These are phyloP conservation scores for Flaveria brownii DNA, from an alignment of 129 eudicot species.

Conservation along the genomic window DNA sequence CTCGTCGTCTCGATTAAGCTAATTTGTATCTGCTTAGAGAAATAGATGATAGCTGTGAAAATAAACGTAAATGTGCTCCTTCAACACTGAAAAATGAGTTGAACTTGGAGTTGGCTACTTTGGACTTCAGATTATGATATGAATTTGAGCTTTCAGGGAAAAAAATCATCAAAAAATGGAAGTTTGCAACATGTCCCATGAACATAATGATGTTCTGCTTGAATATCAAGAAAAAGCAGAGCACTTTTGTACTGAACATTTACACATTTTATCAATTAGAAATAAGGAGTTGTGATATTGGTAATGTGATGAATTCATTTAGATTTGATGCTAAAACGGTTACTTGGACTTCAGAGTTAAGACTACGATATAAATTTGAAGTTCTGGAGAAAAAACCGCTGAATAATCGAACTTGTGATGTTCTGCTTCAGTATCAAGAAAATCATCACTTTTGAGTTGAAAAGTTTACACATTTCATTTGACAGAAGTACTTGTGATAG, in stretches of 20 bases:
- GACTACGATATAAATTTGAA: not conserved
- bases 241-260: not conserved
- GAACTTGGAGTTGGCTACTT: not conserved
- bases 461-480: not conserved
- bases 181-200: not conserved
- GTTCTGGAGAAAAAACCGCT: not conserved
- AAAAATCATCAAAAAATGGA: not conserved
- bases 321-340: not conserved
- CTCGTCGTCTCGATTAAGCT: not conserved
- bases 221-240: not conserved
- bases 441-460: not conserved
- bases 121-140: not conserved
- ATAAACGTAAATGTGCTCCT: not conserved
- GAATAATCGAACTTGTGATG: not conserved
- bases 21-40: not conserved
- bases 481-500: not conserved
- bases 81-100: not conserved
- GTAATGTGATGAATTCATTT: not conserved
- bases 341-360: not conserved
- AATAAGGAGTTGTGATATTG: not conserved
- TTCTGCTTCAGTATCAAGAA: conserved; percentile 1
- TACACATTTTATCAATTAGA: not conserved
- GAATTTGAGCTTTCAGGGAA: not conserved
- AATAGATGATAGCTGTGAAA: not conserved
- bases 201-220: not conserved